phyloP scores from a whole-genome alignment of 2,329 filamentous ascomycete species.

The Lasiodiplodia gonubiensis region DNA sequence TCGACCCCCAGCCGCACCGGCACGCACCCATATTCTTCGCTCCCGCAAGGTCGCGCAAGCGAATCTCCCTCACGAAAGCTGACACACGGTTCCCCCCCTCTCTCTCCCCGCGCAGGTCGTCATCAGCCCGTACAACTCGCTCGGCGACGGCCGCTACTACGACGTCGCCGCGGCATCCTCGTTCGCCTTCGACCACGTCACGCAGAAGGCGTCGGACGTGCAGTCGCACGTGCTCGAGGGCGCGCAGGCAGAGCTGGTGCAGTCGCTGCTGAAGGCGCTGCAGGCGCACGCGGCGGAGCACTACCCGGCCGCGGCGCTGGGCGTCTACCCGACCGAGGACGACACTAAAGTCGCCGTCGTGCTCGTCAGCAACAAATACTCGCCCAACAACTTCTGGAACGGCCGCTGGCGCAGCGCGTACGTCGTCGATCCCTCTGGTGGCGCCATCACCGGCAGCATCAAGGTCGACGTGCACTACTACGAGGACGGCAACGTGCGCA shows the following conservation, averaged over 20 bases:
- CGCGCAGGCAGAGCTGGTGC: conserved; percentile 76
- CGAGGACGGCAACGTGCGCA: conserved; percentile 95
- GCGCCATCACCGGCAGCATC: conserved; percentile 73
- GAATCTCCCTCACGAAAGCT: background rate
- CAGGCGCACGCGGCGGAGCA: conserved; percentile 82
- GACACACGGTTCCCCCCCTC: background rate
- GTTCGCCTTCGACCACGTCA: conserved; percentile 84
- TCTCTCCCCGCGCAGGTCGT: conserved; percentile 60
- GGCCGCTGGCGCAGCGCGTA: conserved; percentile 94
- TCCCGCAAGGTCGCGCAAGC: too few relatives aligned
- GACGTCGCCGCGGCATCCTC: conserved; percentile 87
- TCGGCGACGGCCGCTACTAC: conserved; percentile 84
- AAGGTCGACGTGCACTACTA: conserved; percentile 99
- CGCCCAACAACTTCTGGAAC: conserved; percentile 98
- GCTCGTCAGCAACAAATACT: conserved; percentile 95
- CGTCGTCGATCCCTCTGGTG: conserved; percentile 71
- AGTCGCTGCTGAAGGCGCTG: conserved; percentile 81
- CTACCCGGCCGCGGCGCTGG: conserved; percentile 80
- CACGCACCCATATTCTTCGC: background rate
- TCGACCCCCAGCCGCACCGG: background rate
- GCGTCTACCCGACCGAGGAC: conserved; percentile 78
- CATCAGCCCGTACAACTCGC: conserved; percentile 82
- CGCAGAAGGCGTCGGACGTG: conserved; percentile 79
- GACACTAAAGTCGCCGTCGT: conserved; percentile 79
- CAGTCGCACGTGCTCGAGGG: conserved; percentile 83